Evolutionary conservation across 192 early-diverging fungal species (phyloP).

Genomic region (Podila minutissima): DNA sequence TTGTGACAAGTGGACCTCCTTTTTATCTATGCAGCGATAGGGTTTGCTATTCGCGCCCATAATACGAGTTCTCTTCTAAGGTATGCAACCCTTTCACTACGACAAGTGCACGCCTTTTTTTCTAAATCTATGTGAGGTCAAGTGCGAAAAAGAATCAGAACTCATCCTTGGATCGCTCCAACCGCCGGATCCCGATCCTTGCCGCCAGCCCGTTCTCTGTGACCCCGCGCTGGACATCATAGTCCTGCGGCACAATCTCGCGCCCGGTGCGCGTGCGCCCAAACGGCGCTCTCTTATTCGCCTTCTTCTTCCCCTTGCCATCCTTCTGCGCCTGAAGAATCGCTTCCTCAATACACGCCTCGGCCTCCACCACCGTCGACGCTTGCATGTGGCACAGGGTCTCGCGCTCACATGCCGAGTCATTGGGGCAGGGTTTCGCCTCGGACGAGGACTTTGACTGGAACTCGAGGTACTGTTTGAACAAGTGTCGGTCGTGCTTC

Average conservation of each 20-base stretch:
- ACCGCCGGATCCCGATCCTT: neutral
- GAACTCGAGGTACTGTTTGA: conserved; percentile 55
- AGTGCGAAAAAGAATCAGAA: neutral
- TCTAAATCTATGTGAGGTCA: no score
- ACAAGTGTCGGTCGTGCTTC: conserved; percentile 33
- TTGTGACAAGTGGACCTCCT: no score
- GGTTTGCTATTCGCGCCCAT: no score
- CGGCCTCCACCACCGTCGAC: conserved; percentile 27
- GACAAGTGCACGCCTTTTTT: no score
- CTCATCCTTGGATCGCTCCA: neutral
- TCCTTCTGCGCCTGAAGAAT: no score
- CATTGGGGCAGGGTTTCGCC: conserved; percentile 15
- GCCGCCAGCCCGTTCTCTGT: neutral
- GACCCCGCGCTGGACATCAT: conserved; percentile 14
- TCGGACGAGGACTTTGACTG: conserved; percentile 48
- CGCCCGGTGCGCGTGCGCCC: conserved; percentile 13
- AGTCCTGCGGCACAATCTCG: conserved; percentile 6
- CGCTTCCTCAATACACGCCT: conserved; percentile 1
- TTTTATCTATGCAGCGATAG: no score
- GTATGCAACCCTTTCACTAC: no score
- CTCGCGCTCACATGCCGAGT: conserved; percentile 18
- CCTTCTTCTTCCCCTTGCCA: conserved; percentile 11
- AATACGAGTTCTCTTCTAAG: no score
- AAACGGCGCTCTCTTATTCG: conserved; percentile 14
- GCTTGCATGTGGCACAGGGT: conserved; percentile 45